Base-by-base conservation (phyloP, 805 yeast species). In the Saccharomyces eubayanus region DNA sequence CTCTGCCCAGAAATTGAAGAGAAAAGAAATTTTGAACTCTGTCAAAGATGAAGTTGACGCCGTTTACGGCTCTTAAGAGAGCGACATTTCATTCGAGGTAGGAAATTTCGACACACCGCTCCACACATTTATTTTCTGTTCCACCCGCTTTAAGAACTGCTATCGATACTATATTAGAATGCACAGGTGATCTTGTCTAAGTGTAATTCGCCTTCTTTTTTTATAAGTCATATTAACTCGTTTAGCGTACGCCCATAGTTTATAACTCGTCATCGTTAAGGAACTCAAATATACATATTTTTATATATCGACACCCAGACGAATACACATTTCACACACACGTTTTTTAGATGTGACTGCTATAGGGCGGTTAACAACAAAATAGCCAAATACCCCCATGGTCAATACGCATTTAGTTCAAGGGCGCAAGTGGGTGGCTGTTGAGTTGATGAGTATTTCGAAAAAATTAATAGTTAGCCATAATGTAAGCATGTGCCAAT, bases 1-100 rank as follows among this genome's bases (percentile, higher is more conserved):
- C 14, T 84, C 95, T 55, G 99, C 99, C 28, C 97, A 91, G 74
- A 94, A 94, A 74, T 79, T 94, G 65, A 97, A 92, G 77, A 86
- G 99, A 77, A 87, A 80, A 77, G 87, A 87, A 77, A 94, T 94
- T 66, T 74, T 89, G 62, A 81, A 77, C 31, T 80, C 84, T 56
- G 87, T 85, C 67, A 71, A 84, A 71, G 77, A 77, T 40, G 80
- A 77, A 49, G 87, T 94, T 63, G 87, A 87, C 57, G 75, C 74
- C 55, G 79, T 89, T 36, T 91, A 88, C 51, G 52, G 43, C 6
- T 36, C 43, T n/a, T 36, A 36, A 16, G 8, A 9, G 21, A 8
- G 21, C 24, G 4, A 2, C 43, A 16, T 36, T 16, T 16, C 43
- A 24, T 24, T 24, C 12, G 16, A 6, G 43, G 20, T 16, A 6